A percentile compares a stretch with the other conserved stretches of the same genome.
These are phyloP conservation scores for Arachis hypogaea DNA, from an alignment of 306 rosid genomes.

Conservation along the genomic window DNA sequence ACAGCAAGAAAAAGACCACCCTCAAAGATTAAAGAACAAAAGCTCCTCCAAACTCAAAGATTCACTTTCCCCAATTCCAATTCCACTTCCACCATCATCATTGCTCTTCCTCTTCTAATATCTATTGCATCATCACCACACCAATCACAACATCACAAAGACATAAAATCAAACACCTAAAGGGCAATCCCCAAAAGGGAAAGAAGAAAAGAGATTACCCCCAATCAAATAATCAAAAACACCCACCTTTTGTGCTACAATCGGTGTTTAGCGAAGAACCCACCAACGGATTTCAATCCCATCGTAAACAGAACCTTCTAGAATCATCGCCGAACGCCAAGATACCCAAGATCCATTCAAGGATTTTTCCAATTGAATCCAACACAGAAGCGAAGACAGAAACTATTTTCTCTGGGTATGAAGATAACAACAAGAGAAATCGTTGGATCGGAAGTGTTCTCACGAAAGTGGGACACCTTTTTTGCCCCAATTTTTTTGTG, in stretches of 20 bases:
- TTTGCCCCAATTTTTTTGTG: not conserved
- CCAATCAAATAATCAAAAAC: constrained; percentile 14
- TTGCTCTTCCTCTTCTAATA: constrained; percentile 12
- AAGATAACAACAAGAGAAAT: not conserved
- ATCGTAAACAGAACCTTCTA: constrained; percentile 45
- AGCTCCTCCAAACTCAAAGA: constrained; percentile 48
- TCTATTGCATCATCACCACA: constrained; percentile 8
- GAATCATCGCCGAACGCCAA: constrained; percentile 27
- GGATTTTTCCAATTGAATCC: constrained; percentile 25
- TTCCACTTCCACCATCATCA: constrained; percentile 46
- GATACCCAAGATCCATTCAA: constrained; percentile 46
- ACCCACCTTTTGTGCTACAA: constrained; percentile 20
- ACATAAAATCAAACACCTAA: constrained; percentile 14
- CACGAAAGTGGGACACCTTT: not conserved
- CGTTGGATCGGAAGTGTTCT: constrained; percentile 10
- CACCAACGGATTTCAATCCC: constrained; percentile 90
- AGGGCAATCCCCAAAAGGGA: not conserved
- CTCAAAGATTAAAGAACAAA: constrained; percentile 40
- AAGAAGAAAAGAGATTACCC: not conserved
- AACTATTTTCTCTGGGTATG: not conserved
- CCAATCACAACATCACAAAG: not conserved
- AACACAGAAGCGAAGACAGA: constrained; percentile 22
- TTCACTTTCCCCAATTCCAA: constrained; percentile 52
- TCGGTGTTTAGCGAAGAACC: constrained; percentile 29
- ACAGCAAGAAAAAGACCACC: constrained; percentile 35